Percentiles rank a stretch among this genome's conserved stretches.
phyloP scores from a whole-genome alignment of 306 rosid species.

The Oemleria cerasiformis region DNA sequence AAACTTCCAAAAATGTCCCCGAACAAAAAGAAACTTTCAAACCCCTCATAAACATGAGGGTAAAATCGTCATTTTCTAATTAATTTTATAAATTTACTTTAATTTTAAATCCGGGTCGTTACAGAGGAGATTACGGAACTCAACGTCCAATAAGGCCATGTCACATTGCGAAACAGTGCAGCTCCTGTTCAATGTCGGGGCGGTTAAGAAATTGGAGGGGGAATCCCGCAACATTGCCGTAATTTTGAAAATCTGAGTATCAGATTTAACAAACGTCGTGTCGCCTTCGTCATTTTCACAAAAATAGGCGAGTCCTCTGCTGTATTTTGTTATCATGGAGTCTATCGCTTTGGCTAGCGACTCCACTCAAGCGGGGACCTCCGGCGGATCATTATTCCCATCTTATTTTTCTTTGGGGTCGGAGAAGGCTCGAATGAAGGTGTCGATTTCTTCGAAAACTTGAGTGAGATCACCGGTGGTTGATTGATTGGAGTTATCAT shows the following conservation, averaged over 20 bases:
- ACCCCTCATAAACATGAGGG: no score
- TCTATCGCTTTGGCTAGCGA: constrained; percentile 35
- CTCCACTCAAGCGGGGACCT: constrained; percentile 35
- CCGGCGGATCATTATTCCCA: constrained; percentile 1
- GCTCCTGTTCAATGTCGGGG: constrained; percentile 28
- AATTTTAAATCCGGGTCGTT: no score
- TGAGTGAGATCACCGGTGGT: constrained; percentile 2
- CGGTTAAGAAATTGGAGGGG: constrained; percentile 10
- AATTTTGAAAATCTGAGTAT: constrained; percentile 36
- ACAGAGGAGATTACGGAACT: constrained; percentile 41
- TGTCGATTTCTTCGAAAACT: constrained; percentile 49
- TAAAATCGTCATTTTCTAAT: no score
- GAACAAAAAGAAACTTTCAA: no score
- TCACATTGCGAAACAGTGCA: constrained; percentile 41
- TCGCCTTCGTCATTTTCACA: constrained; percentile 42
- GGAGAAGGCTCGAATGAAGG: constrained; percentile 23
- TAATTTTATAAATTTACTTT: no score
- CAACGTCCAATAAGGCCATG: constrained; percentile 54
- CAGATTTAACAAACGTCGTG: constrained; percentile 26
- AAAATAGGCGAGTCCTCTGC: constrained; percentile 19
- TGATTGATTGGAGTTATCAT: neutral
- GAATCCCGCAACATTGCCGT: constrained; percentile 16
- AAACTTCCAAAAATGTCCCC: no score
- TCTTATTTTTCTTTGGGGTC: neutral
- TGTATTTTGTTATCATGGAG: constrained; percentile 30